phyloP scores from a whole-genome alignment of 305 asterid genomes.

The Salvia sclarea region DNA sequence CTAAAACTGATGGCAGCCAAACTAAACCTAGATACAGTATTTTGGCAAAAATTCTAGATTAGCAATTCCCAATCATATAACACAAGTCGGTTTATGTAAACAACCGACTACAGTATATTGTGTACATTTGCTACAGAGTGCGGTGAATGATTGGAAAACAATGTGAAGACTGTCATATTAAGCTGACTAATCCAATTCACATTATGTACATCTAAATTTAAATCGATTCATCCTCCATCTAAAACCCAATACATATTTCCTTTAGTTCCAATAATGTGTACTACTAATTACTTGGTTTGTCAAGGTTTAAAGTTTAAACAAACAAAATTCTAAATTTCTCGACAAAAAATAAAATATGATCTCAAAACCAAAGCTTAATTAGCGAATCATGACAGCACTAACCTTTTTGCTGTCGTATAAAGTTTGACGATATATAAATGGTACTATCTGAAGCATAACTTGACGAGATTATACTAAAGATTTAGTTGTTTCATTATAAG shows the following conservation, averaged over 20 bases:
- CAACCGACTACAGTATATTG: too few relatives aligned
- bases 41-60: too few relatives aligned
- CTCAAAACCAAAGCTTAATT: not conserved
- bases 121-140: too few relatives aligned
- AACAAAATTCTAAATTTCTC: too few relatives aligned
- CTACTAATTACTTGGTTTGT: not conserved
- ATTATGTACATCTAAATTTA: not conserved
- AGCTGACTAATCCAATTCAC: not conserved
- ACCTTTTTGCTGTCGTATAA: not conserved
- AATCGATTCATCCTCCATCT: not conserved
- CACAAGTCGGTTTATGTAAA: too few relatives aligned
- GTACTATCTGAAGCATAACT: not conserved
- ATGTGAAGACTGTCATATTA: too few relatives aligned
- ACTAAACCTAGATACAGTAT: too few relatives aligned
- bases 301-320: not conserved
- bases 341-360: too few relatives aligned
- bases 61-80: too few relatives aligned
- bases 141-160: too few relatives aligned
- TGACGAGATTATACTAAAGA: not conserved
- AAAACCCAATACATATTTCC: not conserved
- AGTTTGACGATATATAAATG: not conserved
- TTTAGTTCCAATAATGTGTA: too few relatives aligned
- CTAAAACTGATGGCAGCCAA: too few relatives aligned
- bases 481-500: not conserved
- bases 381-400: not conserved